Conservation (phyloP, 352 stramenopile species). For the Pythium graminicola region DNA sequence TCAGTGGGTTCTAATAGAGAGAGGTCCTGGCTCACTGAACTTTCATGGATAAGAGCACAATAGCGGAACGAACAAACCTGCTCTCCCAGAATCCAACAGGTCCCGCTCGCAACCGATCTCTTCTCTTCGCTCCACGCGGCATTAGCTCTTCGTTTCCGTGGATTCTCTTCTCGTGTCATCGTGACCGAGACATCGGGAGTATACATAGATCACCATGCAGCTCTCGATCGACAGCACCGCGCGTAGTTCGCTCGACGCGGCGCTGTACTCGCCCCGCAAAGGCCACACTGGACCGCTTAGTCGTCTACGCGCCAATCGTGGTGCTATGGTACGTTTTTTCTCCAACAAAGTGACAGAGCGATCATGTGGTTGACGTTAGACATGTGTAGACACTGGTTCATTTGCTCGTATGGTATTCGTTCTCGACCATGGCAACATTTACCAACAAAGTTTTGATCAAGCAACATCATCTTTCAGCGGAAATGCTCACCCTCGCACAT, state of each 20-base stretch:
- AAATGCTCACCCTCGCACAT: conserved; percentile 83
- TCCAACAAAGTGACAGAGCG: no score
- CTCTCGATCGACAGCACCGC: conserved; percentile 16
- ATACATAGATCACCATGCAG: no score
- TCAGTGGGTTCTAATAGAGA: conserved; percentile 16
- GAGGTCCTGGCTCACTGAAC: conserved; percentile 6
- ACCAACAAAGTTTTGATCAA: conserved; percentile 86
- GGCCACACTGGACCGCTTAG: conserved; percentile 22
- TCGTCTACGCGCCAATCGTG: conserved; percentile 24
- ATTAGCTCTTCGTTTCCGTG: not conserved
- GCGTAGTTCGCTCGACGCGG: conserved; percentile 16
- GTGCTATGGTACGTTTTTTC: conserved; percentile 23
- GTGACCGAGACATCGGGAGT: no score
- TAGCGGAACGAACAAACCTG: conserved; percentile 1
- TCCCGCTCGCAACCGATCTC: no score
- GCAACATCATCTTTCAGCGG: conserved; percentile 75
- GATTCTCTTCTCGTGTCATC: not conserved
- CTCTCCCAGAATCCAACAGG: not conserved
- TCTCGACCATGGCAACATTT: conserved; percentile 74
- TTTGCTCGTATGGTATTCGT: conserved; percentile 72
- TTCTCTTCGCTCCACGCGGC: not conserved
- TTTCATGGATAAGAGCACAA: not conserved
- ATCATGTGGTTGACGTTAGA: not conserved
- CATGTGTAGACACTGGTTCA: conserved; percentile 30
- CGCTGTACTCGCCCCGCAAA: conserved; percentile 26